phyloP scores from a whole-genome alignment of 129 eudicot species.

The Kitagawia praeruptora region DNA sequence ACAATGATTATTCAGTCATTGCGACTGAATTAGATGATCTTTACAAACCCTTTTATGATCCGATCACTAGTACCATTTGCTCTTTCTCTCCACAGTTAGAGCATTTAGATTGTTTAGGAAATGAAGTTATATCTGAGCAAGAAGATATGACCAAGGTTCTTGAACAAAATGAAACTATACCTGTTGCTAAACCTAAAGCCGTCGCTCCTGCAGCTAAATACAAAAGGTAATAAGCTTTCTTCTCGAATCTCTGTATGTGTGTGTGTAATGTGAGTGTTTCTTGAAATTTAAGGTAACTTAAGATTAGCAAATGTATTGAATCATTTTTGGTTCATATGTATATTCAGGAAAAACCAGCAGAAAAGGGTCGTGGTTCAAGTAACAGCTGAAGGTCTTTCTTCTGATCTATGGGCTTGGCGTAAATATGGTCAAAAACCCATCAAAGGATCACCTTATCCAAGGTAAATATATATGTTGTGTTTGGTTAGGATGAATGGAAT shows the following conservation, averaged over 20 bases:
- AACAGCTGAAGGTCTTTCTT: background rate
- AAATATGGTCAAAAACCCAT: conserved; percentile 9
- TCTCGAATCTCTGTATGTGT: too few species aligned
- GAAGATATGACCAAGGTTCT: conserved; percentile 13
- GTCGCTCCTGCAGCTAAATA: conserved; percentile 37
- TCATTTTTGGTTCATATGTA: background rate
- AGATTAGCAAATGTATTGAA: background rate
- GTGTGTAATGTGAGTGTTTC: background rate
- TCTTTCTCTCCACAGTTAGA: conserved; percentile 13
- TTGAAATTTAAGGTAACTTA: background rate
- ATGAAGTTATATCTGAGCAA: conserved; percentile 11
- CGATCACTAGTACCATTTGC: background rate
- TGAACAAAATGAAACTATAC: background rate
- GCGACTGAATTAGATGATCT: conserved; percentile 40
- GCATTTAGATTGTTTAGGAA: conserved; percentile 8
- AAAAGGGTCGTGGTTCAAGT: background rate
- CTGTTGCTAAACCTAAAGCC: conserved; percentile 4
- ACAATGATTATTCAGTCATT: background rate
- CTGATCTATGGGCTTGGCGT: background rate
- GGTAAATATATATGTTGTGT: conserved; percentile 1
- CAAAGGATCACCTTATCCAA: conserved; percentile 6
- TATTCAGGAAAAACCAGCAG: background rate
- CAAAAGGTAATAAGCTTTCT: conserved; percentile 32
- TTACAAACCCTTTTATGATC: conserved; percentile 51
- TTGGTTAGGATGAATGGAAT: too few species aligned